These are phyloP conservation scores for Komagataella phaffii DNA, from an alignment of 805 yeast species.

Conservation along the genomic window DNA sequence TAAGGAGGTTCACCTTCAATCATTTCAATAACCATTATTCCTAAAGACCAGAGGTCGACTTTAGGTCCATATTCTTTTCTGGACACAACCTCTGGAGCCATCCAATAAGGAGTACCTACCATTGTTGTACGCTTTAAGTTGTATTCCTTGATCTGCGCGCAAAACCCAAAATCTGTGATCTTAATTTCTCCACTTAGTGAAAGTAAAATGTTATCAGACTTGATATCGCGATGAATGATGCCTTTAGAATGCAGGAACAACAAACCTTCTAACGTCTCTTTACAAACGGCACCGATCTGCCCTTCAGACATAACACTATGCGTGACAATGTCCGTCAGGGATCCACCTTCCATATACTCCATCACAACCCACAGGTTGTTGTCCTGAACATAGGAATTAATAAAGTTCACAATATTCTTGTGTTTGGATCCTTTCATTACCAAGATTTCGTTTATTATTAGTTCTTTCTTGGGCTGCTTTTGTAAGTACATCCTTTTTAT, in stretches of 20 bases:
- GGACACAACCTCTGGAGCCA: conserved; percentile 98
- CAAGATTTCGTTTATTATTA: conserved; percentile 88
- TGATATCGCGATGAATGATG: conserved; percentile 93
- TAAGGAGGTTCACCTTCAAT: conserved; percentile 99
- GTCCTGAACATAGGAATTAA: conserved; percentile 80
- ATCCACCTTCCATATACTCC: conserved; percentile 99
- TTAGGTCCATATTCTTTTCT: conserved; percentile 93
- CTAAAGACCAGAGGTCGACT: conserved; percentile 95
- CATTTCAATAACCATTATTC: conserved; percentile 98
- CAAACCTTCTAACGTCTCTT: conserved; percentile 82
- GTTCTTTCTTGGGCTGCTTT: conserved; percentile 86
- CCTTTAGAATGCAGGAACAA: conserved; percentile 85
- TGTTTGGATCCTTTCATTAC: conserved; percentile 96
- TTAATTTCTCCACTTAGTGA: conserved; percentile 79
- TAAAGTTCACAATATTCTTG: conserved; percentile 85
- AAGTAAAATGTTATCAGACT: conserved; percentile 85
- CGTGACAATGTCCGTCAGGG: conserved; percentile 89
- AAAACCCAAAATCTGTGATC: conserved; percentile 90
- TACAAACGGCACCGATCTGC: conserved; percentile 86
- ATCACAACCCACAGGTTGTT: conserved; percentile 94
- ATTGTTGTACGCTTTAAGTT: conserved; percentile 87
- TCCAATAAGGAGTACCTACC: conserved; percentile 99
- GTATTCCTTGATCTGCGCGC: conserved; percentile 81
- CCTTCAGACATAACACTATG: conserved; percentile 72
- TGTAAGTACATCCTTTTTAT: conserved; percentile 91